Conservation (phyloP, 108 stramenopile genomes). For the Schizochytrium sp. region DNA sequence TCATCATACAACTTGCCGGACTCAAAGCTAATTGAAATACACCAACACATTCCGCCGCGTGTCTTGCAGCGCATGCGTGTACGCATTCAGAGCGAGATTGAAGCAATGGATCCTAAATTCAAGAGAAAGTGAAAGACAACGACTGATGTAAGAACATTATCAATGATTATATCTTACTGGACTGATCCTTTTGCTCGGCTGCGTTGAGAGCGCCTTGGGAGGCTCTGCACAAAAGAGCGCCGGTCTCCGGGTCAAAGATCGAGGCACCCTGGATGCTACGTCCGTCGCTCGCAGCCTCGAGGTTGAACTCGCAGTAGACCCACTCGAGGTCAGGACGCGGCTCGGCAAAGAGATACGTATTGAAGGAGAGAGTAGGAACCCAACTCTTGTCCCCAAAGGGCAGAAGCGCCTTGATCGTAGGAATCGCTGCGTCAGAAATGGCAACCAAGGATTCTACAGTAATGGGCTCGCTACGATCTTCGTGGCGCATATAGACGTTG, state of each 20-base stretch:
- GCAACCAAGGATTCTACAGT: neutral
- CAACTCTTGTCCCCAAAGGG: neutral
- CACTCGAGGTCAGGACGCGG: neutral
- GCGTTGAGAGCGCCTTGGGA: neutral
- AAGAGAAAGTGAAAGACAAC: neutral
- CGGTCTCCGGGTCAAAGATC: neutral
- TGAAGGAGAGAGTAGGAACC: neutral
- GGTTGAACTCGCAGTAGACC: neutral
- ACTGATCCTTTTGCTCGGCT: neutral
- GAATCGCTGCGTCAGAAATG: neutral
- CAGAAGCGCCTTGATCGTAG: neutral
- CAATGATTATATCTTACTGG: neutral
- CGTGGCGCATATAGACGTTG: neutral
- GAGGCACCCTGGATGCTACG: neutral
- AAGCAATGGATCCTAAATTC: neutral
- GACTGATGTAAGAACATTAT: neutral
- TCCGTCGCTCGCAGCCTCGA: neutral
- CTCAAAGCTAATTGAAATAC: neutral
- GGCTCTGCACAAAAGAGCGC: neutral
- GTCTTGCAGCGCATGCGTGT: neutral
- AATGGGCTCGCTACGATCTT: neutral
- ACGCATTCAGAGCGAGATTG: neutral
- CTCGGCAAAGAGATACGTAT: neutral
- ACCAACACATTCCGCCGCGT: neutral
- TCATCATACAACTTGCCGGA: neutral